Conservation (phyloP, 192 early-diverging fungal species). For the Coemansia sp. region DNA sequence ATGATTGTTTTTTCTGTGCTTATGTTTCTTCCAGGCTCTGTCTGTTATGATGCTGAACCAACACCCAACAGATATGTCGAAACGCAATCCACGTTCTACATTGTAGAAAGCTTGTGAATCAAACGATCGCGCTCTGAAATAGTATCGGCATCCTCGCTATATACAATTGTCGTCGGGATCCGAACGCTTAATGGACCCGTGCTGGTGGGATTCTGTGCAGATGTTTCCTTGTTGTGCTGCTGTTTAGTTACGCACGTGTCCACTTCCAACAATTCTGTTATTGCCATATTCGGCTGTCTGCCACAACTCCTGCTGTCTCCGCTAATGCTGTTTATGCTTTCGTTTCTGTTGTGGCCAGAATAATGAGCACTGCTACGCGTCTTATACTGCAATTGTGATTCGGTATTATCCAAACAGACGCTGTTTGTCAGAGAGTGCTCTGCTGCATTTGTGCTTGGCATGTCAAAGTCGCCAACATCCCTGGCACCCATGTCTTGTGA, state of each 20-base stretch:
- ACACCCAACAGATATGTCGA: neutral
- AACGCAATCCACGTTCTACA: neutral
- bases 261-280: neutral
- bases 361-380: neutral
- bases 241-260: neutral
- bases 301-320: neutral
- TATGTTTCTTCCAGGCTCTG: no score
- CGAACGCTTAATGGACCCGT: constrained; percentile 13
- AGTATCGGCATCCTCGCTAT: constrained; percentile 43
- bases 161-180: constrained; percentile 38
- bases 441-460: constrained; percentile 20
- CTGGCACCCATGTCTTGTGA: constrained; percentile 29
- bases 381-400: neutral
- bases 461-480: constrained; percentile 18
- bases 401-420: neutral
- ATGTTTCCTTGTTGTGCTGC: neutral
- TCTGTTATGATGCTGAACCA: no score
- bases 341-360: neutral
- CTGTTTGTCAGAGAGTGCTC: neutral
- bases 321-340: neutral
- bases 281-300: neutral
- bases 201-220: neutral
- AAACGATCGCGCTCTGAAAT: constrained; percentile 42
- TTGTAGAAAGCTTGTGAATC: constrained; percentile 28
- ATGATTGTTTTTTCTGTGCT: no score